These are phyloP conservation scores for Colletotrichum melonis DNA, from an alignment of 2,329 filamentous ascomycete genomes.

Conservation along the genomic window DNA sequence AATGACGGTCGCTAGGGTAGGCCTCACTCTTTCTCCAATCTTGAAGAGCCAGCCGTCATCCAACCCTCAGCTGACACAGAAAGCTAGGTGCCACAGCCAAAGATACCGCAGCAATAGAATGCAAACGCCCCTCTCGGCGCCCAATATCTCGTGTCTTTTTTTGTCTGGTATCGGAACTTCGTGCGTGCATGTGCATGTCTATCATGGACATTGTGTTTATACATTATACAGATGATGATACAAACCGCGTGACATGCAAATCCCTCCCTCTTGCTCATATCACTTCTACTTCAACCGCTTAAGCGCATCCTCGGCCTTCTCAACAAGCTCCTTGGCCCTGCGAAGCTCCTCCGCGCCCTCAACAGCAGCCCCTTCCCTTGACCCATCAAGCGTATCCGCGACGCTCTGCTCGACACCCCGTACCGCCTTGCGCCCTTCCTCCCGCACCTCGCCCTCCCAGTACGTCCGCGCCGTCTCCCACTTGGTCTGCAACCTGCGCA, in stretches of 20 bases:
- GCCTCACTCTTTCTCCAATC: neutral
- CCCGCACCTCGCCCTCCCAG: conserved; percentile 75
- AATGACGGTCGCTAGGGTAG: conserved; percentile 19
- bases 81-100: neutral
- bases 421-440: conserved; percentile 73
- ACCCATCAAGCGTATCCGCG: conserved; percentile 55
- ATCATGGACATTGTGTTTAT: conserved; percentile 23
- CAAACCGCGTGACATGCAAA: conserved; percentile 11
- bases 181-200: conserved; percentile 5
- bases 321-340: conserved; percentile 57
- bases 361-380: conserved; percentile 38
- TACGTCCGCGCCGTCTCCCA: conserved; percentile 71
- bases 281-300: conserved; percentile 55
- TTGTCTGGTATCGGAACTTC: neutral
- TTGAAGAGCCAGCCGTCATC: conserved; percentile 6
- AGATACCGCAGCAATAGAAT: neutral
- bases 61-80: conserved; percentile 9
- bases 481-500: conserved; percentile 69
- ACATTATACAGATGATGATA: conserved; percentile 35
- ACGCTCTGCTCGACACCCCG: conserved; percentile 66
- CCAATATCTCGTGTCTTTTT: neutral
- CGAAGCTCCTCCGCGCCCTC: conserved; percentile 48
- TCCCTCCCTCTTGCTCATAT: neutral
- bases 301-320: conserved; percentile 62
- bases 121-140: conserved; percentile 3